Evolutionary conservation across 73 alveolate genomes (phyloP), one percentile per base, ranked within the genome.

Genomic region (Paramecium caudatum): DNA sequence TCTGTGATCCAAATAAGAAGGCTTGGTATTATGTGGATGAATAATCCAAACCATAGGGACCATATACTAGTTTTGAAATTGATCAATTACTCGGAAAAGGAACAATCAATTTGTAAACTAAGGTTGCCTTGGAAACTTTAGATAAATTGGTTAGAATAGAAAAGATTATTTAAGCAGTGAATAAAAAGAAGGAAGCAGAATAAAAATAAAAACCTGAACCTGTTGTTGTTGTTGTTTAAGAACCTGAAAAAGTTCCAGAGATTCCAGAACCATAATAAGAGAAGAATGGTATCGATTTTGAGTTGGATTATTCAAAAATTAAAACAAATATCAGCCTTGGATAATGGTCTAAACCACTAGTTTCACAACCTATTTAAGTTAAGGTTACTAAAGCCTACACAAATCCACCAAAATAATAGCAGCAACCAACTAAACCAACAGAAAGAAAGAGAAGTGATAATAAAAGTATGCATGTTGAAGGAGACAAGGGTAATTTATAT

Each of bases 381-480:
- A 45, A 19, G 16, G 88, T 74, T 27, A 74, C 68, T 19, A 65
- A 65, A 10, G 83, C 83, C 5, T 65, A 32, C 17, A 33, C 32
- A 32, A 55, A 55, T 55, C 23, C 8, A 27, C 45, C 80, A 65
- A 32, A 65, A 65, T 65, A 65, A 65, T 65, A 19, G 7, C 21
- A 74, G 43, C 21, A 45, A 74, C 49, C 4, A 1, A 33, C 27
- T 37, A 74, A 39, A 13, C 69, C 62, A 19, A 39, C 19, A 2
- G 69, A 74, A 21, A 36, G 88, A 39, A 74, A 74, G 32, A 74
- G 88, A 74, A 41, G 47, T 21, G 88, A 74, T 41, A 74, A 74
- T 74, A 74, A 74, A 21, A 74, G 88, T 21, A 74, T 45, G 88
- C 88, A 74, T 74, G 88, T 74, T 1, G 88, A 74, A 74, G 88